Conservation (phyloP, 179 eudicot genomes). For the Patellifolia procumbens region DNA sequence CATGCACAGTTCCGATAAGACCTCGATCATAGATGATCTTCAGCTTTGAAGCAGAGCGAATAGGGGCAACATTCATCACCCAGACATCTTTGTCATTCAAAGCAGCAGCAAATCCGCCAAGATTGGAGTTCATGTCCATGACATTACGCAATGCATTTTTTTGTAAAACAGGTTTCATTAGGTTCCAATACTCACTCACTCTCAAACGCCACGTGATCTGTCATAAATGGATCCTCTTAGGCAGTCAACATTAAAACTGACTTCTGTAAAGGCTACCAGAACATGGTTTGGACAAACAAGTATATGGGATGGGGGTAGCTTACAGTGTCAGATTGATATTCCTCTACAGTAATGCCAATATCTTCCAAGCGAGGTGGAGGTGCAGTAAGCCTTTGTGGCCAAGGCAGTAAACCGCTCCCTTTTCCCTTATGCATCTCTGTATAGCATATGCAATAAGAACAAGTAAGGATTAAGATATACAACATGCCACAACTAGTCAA, state of each 20-base stretch:
- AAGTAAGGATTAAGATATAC: background rate
- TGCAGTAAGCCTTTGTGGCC: constrained; percentile 48
- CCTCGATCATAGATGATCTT: constrained; percentile 50
- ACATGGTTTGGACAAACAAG: background rate
- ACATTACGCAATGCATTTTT: constrained; percentile 42
- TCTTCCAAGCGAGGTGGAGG: constrained; percentile 45
- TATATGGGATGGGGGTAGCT: background rate
- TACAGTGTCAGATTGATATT: constrained; percentile 54
- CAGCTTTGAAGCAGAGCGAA: constrained; percentile 48
- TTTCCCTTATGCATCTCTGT: constrained; percentile 42
- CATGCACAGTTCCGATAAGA: constrained; percentile 44
- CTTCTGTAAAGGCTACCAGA: background rate
- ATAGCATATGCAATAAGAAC: background rate
- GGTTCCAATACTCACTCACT: constrained; percentile 47
- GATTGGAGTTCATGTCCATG: constrained; percentile 56
- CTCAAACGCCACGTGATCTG: constrained; percentile 47
- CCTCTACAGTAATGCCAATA: constrained; percentile 51
- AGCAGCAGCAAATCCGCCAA: constrained; percentile 54
- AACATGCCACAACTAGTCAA: too few species aligned
- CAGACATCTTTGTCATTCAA: constrained; percentile 44
- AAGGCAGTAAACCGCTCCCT: constrained; percentile 43
- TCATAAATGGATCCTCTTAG: constrained; percentile 8
- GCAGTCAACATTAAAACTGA: background rate
- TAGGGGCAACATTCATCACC: constrained; percentile 53
- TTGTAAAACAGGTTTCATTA: constrained; percentile 41